phyloP scores from a whole-genome alignment of 2,329 filamentous ascomycete genomes.

The Harringtonia aguacate region DNA sequence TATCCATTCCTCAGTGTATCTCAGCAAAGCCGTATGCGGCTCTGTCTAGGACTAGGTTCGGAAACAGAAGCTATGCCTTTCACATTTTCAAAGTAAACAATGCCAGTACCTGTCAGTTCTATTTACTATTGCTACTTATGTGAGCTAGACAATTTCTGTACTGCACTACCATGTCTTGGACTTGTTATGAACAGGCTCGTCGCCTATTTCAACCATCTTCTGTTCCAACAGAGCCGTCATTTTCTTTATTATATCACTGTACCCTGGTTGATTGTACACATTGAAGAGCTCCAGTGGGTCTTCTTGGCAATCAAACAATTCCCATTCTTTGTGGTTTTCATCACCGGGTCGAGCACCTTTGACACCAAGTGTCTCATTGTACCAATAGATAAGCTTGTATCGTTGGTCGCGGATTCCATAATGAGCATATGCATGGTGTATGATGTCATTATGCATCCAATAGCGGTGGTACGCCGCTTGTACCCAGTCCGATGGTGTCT shows the following conservation, averaged over 20 bases:
- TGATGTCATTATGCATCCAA: conserved; percentile 43
- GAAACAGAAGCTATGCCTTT: too few species aligned
- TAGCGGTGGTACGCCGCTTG: conserved; percentile 44
- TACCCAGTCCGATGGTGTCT: conserved; percentile 32
- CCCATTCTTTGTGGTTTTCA: conserved; percentile 38
- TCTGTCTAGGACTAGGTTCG: too few species aligned
- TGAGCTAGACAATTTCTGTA: too few species aligned
- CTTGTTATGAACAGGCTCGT: conserved; percentile 30
- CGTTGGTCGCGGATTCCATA: conserved; percentile 39
- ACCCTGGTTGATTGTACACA: conserved; percentile 26
- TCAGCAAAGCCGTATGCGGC: too few species aligned
- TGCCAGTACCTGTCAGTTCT: too few species aligned
- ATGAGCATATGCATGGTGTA: conserved; percentile 39
- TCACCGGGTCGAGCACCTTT: conserved; percentile 29
- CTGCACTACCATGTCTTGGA: too few species aligned
- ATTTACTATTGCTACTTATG: too few species aligned
- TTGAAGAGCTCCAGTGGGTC: conserved; percentile 41
- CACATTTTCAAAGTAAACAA: too few species aligned
- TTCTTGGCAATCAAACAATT: conserved; percentile 40
- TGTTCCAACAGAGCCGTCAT: conserved; percentile 31
- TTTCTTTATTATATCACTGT: conserved; percentile 23
- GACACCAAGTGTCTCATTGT: conserved; percentile 35
- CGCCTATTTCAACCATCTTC: conserved; percentile 43
- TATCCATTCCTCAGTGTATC: too few species aligned
- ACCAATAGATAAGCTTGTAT: conserved; percentile 48